Evolutionary conservation across 352 stramenopile genomes (phyloP).

Genomic region (Phytopythium oedochilum): DNA sequence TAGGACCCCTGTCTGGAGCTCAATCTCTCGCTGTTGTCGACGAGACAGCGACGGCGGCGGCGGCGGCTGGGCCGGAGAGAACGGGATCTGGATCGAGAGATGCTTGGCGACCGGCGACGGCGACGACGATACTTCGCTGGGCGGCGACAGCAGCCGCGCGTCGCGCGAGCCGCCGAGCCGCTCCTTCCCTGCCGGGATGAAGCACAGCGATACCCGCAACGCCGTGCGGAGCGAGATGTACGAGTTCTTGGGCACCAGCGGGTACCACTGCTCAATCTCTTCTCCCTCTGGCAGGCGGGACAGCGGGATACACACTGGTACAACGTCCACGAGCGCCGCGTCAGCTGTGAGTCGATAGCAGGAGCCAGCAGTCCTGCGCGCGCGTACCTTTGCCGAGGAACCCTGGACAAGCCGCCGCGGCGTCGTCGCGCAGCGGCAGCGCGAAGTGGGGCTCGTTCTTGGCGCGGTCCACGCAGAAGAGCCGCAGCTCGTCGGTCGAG

Average conservation of each 20-base stretch:
- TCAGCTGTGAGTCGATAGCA: neutral
- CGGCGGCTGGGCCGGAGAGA: neutral
- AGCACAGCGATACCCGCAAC: constrained; percentile 70
- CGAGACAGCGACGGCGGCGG: neutral
- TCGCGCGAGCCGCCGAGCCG: constrained; percentile 3
- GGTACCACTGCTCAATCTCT: constrained; percentile 84
- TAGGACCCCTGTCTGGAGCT: constrained; percentile 54
- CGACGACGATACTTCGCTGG: constrained; percentile 25
- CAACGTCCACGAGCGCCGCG: neutral
- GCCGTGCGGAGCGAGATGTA: constrained; percentile 47
- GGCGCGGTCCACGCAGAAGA: constrained; percentile 66
- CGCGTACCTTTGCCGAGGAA: constrained; percentile 74
- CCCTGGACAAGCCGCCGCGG: constrained; percentile 31
- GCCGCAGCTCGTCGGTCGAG: constrained; percentile 52
- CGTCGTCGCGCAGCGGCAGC: constrained; percentile 40
- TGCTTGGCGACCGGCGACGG: constrained; percentile 29
- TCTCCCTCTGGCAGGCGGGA: constrained; percentile 63
- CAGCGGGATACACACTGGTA: constrained; percentile 52
- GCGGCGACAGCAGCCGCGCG: constrained; percentile 8
- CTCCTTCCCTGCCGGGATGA: constrained; percentile 30
- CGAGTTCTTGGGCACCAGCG: constrained; percentile 49
- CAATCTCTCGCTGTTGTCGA: constrained; percentile 10
- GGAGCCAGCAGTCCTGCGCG: neutral
- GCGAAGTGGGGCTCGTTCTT: constrained; percentile 38
- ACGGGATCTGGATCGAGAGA: constrained; percentile 5